These are phyloP conservation scores for Penicillium coprophilum DNA, from an alignment of 495 filamentous ascomycete species.

Conservation along the genomic window DNA sequence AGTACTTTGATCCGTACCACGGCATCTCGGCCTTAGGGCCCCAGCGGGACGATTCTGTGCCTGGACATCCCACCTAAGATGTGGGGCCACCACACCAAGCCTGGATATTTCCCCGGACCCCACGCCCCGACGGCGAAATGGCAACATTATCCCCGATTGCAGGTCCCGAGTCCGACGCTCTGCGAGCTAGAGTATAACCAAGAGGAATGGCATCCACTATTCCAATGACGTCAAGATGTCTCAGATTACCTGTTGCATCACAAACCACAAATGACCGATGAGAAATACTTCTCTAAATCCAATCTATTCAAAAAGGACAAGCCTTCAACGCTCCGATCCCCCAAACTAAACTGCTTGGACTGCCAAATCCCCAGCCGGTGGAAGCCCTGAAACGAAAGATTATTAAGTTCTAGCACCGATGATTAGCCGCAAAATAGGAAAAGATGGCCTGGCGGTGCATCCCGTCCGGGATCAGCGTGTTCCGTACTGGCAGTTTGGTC, in stretches of 20 bases:
- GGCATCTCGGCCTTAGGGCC: neutral
- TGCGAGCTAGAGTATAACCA: neutral
- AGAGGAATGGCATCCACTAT: neutral
- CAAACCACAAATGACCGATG: neutral
- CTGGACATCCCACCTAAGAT: neutral
- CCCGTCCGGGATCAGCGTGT: slow-evolving; percentile 5
- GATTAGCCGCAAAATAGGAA: slow-evolving; percentile 1
- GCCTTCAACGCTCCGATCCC: neutral
- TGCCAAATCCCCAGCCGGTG: neutral
- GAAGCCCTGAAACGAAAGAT: neutral
- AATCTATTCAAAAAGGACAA: neutral
- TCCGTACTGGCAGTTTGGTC: neutral
- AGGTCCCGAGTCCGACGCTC: neutral
- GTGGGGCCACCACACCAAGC: neutral
- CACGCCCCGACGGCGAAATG: neutral
- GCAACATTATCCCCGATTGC: neutral
- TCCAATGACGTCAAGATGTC: neutral
- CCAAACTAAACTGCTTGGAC: neutral
- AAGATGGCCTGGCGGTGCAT: neutral
- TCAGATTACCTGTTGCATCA: neutral
- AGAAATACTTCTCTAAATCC: neutral
- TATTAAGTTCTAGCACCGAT: neutral
- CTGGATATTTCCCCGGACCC: neutral
- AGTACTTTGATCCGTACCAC: neutral
- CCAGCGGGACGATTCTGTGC: neutral